A percentile compares a stretch with the other conserved stretches of the same genome.
These are phyloP conservation scores for Paecilomyces formosus DNA, from an alignment of 2,329 filamentous ascomycete genomes.

Conservation along the genomic window DNA sequence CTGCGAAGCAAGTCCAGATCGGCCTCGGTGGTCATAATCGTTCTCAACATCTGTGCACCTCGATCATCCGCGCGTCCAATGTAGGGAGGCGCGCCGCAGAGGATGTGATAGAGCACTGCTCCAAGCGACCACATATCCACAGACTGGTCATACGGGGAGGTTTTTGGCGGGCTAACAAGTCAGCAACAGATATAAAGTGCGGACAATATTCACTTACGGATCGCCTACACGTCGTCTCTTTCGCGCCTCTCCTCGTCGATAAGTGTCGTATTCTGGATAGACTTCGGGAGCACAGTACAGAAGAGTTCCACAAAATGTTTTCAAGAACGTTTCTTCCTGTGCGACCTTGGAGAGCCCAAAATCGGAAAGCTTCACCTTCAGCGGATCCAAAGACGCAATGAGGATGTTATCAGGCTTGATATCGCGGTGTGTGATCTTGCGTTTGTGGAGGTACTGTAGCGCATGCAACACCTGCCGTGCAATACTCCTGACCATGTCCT, in stretches of 20 bases:
- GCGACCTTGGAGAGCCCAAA: constrained; percentile 96
- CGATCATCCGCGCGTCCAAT: constrained; percentile 67
- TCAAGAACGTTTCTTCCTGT: constrained; percentile 82
- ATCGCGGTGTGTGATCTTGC: constrained; percentile 93
- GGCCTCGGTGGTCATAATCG: constrained; percentile 73
- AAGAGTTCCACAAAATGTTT: constrained; percentile 93
- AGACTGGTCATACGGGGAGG: constrained; percentile 73
- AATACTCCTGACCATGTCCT: constrained; percentile 63
- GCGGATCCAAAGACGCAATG: constrained; percentile 63
- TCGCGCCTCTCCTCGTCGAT: constrained; percentile 52
- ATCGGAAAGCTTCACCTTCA: constrained; percentile 85
- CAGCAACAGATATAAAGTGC: constrained; percentile 7
- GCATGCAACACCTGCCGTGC: constrained; percentile 65
- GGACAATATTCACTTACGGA: constrained; percentile 24
- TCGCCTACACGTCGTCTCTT: constrained; percentile 53
- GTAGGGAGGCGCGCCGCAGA: constrained; percentile 76
- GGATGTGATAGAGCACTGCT: constrained; percentile 78
- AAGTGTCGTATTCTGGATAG: constrained; percentile 72
- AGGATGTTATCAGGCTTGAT: constrained; percentile 98
- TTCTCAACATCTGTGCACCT: constrained; percentile 67
- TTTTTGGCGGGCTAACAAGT: constrained; percentile 35
- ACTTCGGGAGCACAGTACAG: constrained; percentile 96
- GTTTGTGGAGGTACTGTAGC: constrained; percentile 75
- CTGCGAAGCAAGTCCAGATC: constrained; percentile 58
- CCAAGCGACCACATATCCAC: constrained; percentile 96